Evolutionary conservation across 2,329 filamentous ascomycete genomes (phyloP).

Genomic region (Colletotrichum tropicicola): DNA sequence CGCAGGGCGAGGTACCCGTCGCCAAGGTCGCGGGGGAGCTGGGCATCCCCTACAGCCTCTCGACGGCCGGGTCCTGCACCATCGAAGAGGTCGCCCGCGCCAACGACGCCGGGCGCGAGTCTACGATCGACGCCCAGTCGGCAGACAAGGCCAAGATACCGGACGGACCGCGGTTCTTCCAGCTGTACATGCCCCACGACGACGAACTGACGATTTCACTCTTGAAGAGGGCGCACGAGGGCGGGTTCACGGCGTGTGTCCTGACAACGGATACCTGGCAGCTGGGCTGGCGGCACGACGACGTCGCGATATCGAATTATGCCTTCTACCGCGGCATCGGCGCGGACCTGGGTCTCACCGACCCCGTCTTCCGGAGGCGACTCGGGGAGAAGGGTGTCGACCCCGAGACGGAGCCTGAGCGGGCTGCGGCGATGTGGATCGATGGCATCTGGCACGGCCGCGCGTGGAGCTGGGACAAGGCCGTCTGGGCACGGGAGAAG

Average conservation of each 20-base stretch:
- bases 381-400: slow-evolving; percentile 63
- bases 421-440: slow-evolving; percentile 69
- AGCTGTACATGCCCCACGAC: slow-evolving; percentile 72
- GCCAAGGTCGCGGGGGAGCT: slow-evolving; percentile 68
- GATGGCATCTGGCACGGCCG: slow-evolving; percentile 70
- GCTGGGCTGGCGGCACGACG: slow-evolving; percentile 68
- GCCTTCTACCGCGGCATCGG: slow-evolving; percentile 70
- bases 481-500: slow-evolving; percentile 66
- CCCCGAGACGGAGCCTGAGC: slow-evolving; percentile 47
- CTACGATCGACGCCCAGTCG: neutral
- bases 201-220: slow-evolving; percentile 66
- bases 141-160: slow-evolving; percentile 14
- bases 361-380: slow-evolving; percentile 66
- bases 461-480: slow-evolving; percentile 70
- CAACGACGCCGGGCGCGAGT: slow-evolving; percentile 49
- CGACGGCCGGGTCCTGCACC: slow-evolving; percentile 62
- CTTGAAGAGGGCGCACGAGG: slow-evolving; percentile 61
- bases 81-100: slow-evolving; percentile 67
- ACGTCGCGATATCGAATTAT: slow-evolving; percentile 65
- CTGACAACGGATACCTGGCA: slow-evolving; percentile 73
- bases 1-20: slow-evolving; percentile 65
- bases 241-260: slow-evolving; percentile 65
- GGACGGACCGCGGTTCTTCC: slow-evolving; percentile 62
- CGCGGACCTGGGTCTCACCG: slow-evolving; percentile 64
- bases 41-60: slow-evolving; percentile 66